Evolutionary conservation across 495 filamentous ascomycete genomes (phyloP), one percentile per base, ranked within the genome.

Genomic region (Penicillium desertorum): DNA sequence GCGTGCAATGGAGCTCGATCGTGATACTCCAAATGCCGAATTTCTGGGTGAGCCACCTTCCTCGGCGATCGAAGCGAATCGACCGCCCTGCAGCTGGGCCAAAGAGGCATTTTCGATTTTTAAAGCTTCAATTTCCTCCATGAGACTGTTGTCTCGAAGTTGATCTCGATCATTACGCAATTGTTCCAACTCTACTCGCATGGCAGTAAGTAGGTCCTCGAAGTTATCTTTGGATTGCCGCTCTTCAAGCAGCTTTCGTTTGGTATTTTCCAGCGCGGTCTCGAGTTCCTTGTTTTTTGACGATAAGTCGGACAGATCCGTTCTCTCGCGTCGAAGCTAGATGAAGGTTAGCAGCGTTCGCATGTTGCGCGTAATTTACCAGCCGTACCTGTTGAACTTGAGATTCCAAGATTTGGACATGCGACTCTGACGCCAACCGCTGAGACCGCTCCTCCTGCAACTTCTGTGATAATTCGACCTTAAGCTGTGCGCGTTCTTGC

Each of bases 151-250:
- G 60, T 92, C 92, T 23, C 89, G 86, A 11, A 98, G 84, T 58
- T 96, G 90, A 71, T 98, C 94, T 27, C 91, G 82, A 69, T 98
- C 94, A 58, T 96, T 90, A 17, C 87, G 82, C 54, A 91, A 83
- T 61, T 86, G 87, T 62, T 90, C 85, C 10, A 96, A 76, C 64
- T 98, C 91, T 3, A 85, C 81, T 57, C 88, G 86, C 64, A 98
- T 83, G 22, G 90, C 94, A 10, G 84, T 84, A 30, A 96, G 79
- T 39, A 98, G 78, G 68, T 96, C 92, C 68, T 96, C 91, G 65
- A 96, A 94, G 62, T 94, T 98, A 68, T 91, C 89, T 67, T 96
- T 97, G 57, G 88, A 84, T 68, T 89, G 85, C 30, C 89, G 81
- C 72, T 98, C 95, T 65, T 97, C 92, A 4, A 81, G 79, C 17